A percentile compares a stretch with the other conserved stretches of the same genome.
Conservation (phyloP, 352 stramenopile genomes). For the Aphanomyces stellatus region DNA sequence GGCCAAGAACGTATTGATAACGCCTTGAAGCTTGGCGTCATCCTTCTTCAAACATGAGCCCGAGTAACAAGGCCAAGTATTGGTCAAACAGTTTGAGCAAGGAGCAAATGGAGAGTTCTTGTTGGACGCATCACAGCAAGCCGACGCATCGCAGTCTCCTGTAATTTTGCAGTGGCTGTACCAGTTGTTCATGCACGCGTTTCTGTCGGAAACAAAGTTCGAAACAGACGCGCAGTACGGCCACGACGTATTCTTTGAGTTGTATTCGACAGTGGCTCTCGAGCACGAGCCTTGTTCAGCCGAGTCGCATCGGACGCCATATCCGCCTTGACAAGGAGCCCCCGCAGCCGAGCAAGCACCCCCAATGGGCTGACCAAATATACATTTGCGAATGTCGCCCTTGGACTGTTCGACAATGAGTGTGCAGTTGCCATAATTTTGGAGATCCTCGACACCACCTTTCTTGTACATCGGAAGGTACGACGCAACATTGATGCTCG, state of each 20-base stretch:
- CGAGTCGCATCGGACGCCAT: background rate
- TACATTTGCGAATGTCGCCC: background rate
- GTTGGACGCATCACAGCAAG: slow-evolving; percentile 33
- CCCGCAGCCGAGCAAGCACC: background rate
- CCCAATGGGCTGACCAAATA: background rate
- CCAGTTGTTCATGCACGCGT: background rate
- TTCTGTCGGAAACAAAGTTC: background rate
- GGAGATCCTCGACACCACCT: background rate
- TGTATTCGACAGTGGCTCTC: background rate
- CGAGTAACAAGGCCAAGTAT: slow-evolving; percentile 18
- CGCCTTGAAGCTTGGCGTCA: slow-evolving; percentile 50
- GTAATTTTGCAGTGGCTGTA: slow-evolving; percentile 40
- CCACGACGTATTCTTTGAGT: background rate
- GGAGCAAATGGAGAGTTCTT: slow-evolving; percentile 33
- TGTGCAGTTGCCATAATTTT: background rate
- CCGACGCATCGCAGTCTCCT: slow-evolving; percentile 28
- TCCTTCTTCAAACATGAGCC: slow-evolving; percentile 36
- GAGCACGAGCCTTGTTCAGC: background rate
- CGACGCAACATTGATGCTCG: slow-evolving; percentile 40
- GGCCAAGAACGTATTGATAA: slow-evolving; percentile 52
- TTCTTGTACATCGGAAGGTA: slow-evolving; percentile 22
- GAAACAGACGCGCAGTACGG: background rate
- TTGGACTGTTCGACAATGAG: background rate
- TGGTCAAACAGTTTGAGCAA: slow-evolving; percentile 2
- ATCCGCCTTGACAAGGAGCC: background rate